A percentile compares a stretch with the other conserved stretches of the same genome.
These are phyloP conservation scores for Coniochaeta prunicola DNA, from an alignment of 2,329 filamentous ascomycete species.

Conservation along the genomic window DNA sequence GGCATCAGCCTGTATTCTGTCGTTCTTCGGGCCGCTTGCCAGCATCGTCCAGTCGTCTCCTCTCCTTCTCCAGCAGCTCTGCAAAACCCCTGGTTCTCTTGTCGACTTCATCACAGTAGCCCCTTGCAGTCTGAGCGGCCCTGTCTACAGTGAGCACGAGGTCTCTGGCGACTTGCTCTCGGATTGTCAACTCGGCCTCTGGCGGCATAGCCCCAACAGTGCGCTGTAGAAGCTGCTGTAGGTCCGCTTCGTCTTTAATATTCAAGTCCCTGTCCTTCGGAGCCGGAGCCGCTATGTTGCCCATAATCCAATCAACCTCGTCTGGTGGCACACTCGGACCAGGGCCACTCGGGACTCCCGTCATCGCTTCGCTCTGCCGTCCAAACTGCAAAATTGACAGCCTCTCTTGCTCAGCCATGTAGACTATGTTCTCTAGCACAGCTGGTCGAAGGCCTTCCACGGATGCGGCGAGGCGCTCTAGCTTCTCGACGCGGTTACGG, in stretches of 20 bases:
- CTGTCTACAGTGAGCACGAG: background rate
- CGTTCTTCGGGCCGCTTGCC: conserved; percentile 13
- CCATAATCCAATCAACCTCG: conserved; percentile 19
- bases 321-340: conserved; percentile 7
- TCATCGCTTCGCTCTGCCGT: conserved; percentile 4
- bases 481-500: conserved; percentile 18
- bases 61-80: conserved; percentile 16
- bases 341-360: background rate
- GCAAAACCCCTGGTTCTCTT: conserved; percentile 11
- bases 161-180: background rate
- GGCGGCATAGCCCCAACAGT: background rate
- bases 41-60: conserved; percentile 12
- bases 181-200: background rate
- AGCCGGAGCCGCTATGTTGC: conserved; percentile 18
- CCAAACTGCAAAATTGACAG: conserved; percentile 19
- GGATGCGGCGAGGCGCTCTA: conserved; percentile 19
- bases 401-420: conserved; percentile 26
- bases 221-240: background rate
- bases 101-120: conserved; percentile 16
- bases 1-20: background rate
- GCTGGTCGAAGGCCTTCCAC: conserved; percentile 21
- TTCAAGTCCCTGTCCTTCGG: background rate
- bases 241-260: background rate
- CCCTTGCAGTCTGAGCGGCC: conserved; percentile 6
- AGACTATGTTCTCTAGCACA: conserved; percentile 22